phyloP scores from a whole-genome alignment of 192 early-diverging fungal genomes.

The Backusella luteola region DNA sequence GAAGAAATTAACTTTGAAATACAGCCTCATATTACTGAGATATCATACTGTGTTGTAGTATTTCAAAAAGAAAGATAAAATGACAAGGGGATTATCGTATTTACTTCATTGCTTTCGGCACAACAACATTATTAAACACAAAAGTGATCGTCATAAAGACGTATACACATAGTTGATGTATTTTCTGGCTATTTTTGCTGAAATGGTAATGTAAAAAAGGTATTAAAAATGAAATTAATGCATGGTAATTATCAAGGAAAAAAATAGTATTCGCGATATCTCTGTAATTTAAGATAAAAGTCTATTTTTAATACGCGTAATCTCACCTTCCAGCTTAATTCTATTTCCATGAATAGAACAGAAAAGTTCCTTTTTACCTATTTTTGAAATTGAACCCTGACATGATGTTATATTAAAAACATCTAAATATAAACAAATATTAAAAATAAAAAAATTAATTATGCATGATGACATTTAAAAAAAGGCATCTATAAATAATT shows the following conservation, averaged over 20 bases:
- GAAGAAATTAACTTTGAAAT: background rate
- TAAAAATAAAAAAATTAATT: background rate
- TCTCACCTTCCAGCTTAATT: background rate
- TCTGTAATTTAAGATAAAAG: background rate
- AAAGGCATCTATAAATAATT: background rate
- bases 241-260: background rate
- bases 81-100: background rate
- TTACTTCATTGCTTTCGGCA: background rate
- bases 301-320: background rate
- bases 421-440: slow-evolving; percentile 3
- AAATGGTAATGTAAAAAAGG: no score
- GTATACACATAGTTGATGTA: background rate
- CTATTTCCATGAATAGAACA: background rate
- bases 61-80: no score
- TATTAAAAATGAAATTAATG: background rate
- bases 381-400: background rate
- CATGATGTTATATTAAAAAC: background rate
- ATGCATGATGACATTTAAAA: background rate
- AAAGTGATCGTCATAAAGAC: background rate
- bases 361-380: background rate
- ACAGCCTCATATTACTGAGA: background rate
- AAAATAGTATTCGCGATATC: background rate
- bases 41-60: background rate
- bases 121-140: background rate
- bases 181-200: background rate